Conservation (phyloP, 768 basidiomycete genomes). For the Gyrodon lividus region DNA sequence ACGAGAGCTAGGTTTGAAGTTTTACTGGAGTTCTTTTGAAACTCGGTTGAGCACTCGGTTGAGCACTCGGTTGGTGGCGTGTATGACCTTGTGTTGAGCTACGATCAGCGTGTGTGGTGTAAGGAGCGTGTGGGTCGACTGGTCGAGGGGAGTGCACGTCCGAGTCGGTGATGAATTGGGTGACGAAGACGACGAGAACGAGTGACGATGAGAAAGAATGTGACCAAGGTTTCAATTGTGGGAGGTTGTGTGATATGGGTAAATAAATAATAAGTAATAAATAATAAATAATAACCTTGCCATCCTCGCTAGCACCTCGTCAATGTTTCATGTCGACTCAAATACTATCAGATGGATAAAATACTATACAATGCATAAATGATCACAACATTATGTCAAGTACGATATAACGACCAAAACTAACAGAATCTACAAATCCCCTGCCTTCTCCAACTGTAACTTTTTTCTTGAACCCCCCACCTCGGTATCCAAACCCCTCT, state of each 20-base stretch:
- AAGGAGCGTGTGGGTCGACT: constrained; percentile 17
- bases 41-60: background rate
- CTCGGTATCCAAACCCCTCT: constrained; percentile 79
- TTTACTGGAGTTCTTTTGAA: background rate
- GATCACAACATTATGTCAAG: background rate
- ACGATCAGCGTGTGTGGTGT: background rate
- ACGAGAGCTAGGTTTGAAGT: background rate
- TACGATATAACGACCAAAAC: background rate
- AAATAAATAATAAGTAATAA: too few species aligned
- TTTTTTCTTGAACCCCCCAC: constrained; percentile 70
- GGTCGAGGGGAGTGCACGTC: background rate
- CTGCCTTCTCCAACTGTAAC: constrained; percentile 64
- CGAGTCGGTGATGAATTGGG: background rate
- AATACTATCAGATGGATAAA: background rate
- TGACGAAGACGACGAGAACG: background rate
- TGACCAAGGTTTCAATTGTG: too few species aligned
- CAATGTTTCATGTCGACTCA: too few species aligned
- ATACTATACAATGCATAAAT: constrained; percentile 3
- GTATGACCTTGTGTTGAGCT: background rate
- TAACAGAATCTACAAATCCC: constrained; percentile 34
- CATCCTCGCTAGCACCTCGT: too few species aligned
- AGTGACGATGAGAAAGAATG: too few species aligned
- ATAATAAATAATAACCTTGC: too few species aligned
- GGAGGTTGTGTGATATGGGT: too few species aligned
- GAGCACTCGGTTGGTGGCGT: background rate